Percentiles rank a stretch among this genome's conserved stretches.
Conservation (phyloP, 768 basidiomycete genomes). For the Dioszegia crocea region DNA sequence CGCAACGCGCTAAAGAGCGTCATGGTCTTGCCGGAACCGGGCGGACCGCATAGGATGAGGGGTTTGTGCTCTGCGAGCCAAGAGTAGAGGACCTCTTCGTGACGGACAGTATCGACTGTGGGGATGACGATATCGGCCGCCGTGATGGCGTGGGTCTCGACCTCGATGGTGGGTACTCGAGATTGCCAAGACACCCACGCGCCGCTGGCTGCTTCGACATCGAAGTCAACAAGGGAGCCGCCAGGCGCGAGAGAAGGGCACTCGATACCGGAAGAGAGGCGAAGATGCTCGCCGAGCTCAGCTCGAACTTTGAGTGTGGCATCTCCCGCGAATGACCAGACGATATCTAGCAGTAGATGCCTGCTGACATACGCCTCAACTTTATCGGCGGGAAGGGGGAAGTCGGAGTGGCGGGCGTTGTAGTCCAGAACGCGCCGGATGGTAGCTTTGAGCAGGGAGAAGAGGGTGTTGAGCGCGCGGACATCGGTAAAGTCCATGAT, state of each 20-base stretch:
- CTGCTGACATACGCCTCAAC: slow-evolving; percentile 88
- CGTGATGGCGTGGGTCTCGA: slow-evolving; percentile 92
- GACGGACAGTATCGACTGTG: slow-evolving; percentile 95
- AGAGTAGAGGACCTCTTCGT: slow-evolving; percentile 96
- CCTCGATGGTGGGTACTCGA: slow-evolving; percentile 88
- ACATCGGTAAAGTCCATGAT: slow-evolving; percentile 97
- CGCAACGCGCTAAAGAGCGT: slow-evolving; percentile 95
- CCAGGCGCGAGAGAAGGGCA: slow-evolving; percentile 71
- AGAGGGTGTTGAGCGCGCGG: slow-evolving; percentile 89
- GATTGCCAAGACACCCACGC: slow-evolving; percentile 92
- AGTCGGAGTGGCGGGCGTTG: slow-evolving; percentile 90
- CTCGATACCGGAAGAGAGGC: slow-evolving; percentile 81
- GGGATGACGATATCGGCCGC: slow-evolving; percentile 96
- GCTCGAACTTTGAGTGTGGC: slow-evolving; percentile 84
- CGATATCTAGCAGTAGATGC: slow-evolving; percentile 80
- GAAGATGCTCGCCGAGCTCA: slow-evolving; percentile 80
- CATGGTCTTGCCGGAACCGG: slow-evolving; percentile 99
- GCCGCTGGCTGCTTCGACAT: slow-evolving; percentile 77
- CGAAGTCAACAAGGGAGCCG: slow-evolving; percentile 82
- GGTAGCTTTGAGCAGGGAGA: slow-evolving; percentile 95
- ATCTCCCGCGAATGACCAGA: slow-evolving; percentile 98
- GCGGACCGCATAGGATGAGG: slow-evolving; percentile 94
- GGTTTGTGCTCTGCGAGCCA: slow-evolving; percentile 99
- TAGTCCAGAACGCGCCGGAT: slow-evolving; percentile 89
- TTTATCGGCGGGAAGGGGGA: slow-evolving; percentile 77